phyloP scores from a whole-genome alignment of 352 stramenopile genomes.

The Pythium coloratum region DNA sequence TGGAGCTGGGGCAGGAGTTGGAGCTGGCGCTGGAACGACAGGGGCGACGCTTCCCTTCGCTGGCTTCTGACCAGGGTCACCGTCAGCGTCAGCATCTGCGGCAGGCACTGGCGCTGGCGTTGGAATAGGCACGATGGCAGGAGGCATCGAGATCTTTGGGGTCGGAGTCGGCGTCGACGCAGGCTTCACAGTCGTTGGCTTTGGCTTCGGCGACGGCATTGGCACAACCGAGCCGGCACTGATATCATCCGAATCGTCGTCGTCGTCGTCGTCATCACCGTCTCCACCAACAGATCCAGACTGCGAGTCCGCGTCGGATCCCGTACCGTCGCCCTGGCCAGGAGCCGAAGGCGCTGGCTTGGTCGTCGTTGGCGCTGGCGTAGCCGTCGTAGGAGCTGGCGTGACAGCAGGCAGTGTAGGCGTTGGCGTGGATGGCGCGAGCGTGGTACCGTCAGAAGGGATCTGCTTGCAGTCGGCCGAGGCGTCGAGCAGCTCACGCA shows the following conservation, averaged over 20 bases:
- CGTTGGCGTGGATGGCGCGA: background rate
- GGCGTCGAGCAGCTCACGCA: slow-evolving; percentile 21
- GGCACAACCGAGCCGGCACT: background rate
- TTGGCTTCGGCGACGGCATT: background rate
- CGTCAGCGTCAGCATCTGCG: background rate
- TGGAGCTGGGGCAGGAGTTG: background rate
- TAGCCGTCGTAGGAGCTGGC: background rate
- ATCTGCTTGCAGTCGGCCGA: slow-evolving; percentile 20
- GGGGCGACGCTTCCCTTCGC: background rate
- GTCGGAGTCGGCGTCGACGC: background rate
- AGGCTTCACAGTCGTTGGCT: background rate
- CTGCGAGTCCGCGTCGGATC: background rate
- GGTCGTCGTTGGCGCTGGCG: background rate
- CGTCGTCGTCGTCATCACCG: background rate
- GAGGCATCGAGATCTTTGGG: background rate
- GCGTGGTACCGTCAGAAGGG: slow-evolving; percentile 1
- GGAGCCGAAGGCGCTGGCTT: background rate
- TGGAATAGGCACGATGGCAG: background rate
- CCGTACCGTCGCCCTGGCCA: background rate
- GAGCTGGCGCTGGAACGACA: background rate
- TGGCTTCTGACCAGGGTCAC: background rate
- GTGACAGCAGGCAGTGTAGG: background rate
- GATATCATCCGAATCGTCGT: background rate
- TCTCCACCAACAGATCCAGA: background rate
- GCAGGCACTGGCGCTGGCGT: background rate